Percentiles rank a stretch among this genome's conserved stretches.
These are phyloP conservation scores for Roridomyces roridus DNA, from an alignment of 768 basidiomycete species.

Conservation along the genomic window DNA sequence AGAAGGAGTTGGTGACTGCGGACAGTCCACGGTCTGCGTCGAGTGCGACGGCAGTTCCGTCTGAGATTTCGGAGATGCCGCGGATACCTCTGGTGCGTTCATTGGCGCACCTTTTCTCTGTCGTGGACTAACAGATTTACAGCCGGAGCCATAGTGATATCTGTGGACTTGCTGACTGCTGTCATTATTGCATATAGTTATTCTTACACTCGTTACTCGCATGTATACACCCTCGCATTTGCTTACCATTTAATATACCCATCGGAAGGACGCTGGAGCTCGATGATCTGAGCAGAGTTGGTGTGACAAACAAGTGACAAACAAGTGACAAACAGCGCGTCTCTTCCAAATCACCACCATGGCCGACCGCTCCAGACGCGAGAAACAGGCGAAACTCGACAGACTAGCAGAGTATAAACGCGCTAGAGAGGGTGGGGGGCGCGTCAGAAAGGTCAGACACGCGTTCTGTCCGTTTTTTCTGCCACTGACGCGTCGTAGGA, in stretches of 20 bases:
- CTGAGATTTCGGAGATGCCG: constrained; percentile 9
- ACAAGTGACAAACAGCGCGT: constrained; percentile 16
- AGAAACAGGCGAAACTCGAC: constrained; percentile 45
- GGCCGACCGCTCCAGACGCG: constrained; percentile 50
- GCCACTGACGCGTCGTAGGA: constrained; percentile 26
- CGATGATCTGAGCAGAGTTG: too few species aligned
- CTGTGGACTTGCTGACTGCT: too few species aligned
- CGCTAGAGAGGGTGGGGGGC: constrained; percentile 62
- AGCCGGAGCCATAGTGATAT: too few species aligned
- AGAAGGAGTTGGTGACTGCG: neutral
- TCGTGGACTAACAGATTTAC: too few species aligned
- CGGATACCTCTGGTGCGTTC: neutral
- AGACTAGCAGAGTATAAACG: constrained; percentile 67
- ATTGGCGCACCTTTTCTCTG: too few species aligned
- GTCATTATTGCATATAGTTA: too few species aligned
- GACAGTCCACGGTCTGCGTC: neutral
- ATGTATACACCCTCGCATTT: too few species aligned
- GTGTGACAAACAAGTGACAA: too few species aligned
- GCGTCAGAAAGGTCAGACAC: constrained; percentile 60
- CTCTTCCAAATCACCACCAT: constrained; percentile 28
- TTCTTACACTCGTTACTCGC: too few species aligned
- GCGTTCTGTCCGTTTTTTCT: constrained; percentile 11
- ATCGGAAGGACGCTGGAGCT: too few species aligned
- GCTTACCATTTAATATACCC: too few species aligned
- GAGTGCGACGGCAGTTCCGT: neutral